Evolutionary conservation across 2,329 filamentous ascomycete species (phyloP).

Genomic region (Botrytis fragariae): DNA sequence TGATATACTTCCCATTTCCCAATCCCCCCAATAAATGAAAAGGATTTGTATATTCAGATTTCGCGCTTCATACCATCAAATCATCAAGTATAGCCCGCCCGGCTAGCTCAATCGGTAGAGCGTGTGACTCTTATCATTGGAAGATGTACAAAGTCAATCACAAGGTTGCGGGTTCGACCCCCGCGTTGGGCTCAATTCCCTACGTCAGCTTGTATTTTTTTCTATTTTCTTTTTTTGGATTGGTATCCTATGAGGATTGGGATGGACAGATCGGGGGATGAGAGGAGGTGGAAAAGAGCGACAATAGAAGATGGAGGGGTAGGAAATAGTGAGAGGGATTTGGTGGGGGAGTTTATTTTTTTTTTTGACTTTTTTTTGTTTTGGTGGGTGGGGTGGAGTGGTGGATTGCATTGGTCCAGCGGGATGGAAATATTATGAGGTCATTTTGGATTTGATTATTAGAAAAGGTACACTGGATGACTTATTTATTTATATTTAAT

Average conservation of each 20-base stretch:
- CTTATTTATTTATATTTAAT: neutral
- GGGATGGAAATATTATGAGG: neutral
- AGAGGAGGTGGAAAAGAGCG: neutral
- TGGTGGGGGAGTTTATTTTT: neutral
- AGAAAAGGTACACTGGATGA: neutral
- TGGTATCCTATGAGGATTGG: no score
- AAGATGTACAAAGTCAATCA: slow-evolving; percentile 33
- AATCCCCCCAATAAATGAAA: rapidly evolving
- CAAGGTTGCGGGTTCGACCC: slow-evolving; percentile 47
- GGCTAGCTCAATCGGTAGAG: slow-evolving; percentile 39
- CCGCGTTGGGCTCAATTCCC: slow-evolving; percentile 39
- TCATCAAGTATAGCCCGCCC: slow-evolving; percentile 23
- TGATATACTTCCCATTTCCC: neutral
- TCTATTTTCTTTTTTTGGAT: neutral
- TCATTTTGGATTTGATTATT: neutral
- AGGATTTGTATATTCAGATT: rapidly evolving
- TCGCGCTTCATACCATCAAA: rapidly evolving
- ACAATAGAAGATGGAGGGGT: neutral
- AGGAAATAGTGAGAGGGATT: neutral
- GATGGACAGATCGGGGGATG: no score
- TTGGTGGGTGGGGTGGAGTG: no score
- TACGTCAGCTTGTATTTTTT: neutral
- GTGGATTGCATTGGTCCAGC: no score
- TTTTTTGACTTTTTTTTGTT: neutral
- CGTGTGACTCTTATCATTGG: slow-evolving; percentile 35